Percentiles rank a stretch among this genome's conserved stretches.
These are phyloP conservation scores for Blastobotrys americana DNA, from an alignment of 805 yeast genomes.

Conservation along the genomic window DNA sequence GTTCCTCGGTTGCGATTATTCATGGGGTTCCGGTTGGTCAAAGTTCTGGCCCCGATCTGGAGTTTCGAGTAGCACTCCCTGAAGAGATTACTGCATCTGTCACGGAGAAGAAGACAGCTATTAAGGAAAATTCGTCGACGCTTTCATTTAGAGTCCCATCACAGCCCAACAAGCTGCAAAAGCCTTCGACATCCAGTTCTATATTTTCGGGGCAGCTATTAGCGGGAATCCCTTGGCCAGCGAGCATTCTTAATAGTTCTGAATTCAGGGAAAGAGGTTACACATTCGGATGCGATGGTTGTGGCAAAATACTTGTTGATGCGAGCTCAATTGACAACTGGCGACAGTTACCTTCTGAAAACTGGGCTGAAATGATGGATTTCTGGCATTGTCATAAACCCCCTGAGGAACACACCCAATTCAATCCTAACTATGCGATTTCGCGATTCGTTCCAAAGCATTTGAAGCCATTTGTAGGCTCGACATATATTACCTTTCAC, in stretches of 20 bases:
- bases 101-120: conserved; percentile 3
- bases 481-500: conserved; percentile 45
- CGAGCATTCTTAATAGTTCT: conserved; percentile 5
- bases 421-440: conserved; percentile 22
- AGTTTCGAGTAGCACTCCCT: not conserved
- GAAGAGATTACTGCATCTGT: conserved; percentile 9
- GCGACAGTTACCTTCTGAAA: conserved; percentile 77
- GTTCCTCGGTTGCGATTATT: conserved; percentile 10
- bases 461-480: conserved; percentile 45
- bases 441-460: conserved; percentile 34
- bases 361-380: conserved; percentile 94
- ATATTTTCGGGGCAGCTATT: conserved; percentile 6
- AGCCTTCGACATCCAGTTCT: not conserved
- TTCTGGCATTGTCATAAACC: conserved; percentile 90
- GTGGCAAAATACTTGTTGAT: conserved; percentile 6
- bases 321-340: conserved; percentile 12
- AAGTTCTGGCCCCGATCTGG: conserved; percentile 1
- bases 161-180: conserved; percentile 10
- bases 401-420: not conserved
- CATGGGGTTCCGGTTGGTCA: conserved; percentile 12
- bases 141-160: conserved; percentile 19
- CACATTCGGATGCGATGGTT: conserved; percentile 5
- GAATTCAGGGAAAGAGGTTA: not conserved
- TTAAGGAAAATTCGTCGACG: conserved; percentile 4
- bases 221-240: conserved; percentile 17